Conservation (phyloP, 306 rosid species). For the Malus sylvestris region DNA sequence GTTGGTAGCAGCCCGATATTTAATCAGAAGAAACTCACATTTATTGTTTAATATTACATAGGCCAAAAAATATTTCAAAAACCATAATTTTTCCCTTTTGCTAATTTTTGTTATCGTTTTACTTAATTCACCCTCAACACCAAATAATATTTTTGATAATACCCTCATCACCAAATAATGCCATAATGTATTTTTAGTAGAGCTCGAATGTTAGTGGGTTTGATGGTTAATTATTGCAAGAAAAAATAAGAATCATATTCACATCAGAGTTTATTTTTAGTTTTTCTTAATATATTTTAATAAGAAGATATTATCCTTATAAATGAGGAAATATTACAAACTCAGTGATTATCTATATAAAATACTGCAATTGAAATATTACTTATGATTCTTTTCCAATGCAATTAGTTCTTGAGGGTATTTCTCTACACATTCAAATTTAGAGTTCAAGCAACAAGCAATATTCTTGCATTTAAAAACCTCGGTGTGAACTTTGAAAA, state of each 20-base stretch:
- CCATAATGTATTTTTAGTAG: background rate
- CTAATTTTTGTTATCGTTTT: background rate
- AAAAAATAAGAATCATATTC: no score
- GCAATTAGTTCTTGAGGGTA: background rate
- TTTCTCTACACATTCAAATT: background rate
- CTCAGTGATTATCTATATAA: background rate
- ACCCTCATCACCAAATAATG: background rate
- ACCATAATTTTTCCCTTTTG: no score
- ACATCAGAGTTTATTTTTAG: no score
- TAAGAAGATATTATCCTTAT: background rate
- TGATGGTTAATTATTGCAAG: no score
- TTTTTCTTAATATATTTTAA: background rate
- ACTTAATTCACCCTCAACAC: background rate
- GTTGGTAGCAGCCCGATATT: conserved; percentile 24
- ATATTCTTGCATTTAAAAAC: no score
- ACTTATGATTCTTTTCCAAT: no score
- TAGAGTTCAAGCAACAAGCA: background rate
- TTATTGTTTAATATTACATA: background rate
- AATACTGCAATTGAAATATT: no score
- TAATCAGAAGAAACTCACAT: background rate
- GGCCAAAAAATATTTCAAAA: background rate
- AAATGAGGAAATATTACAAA: background rate
- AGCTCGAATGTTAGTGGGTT: no score
- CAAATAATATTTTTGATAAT: no score
- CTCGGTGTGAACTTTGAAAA: no score